These are phyloP conservation scores for Phytophthora sansomeana DNA, from an alignment of 352 stramenopile genomes.

Conservation along the genomic window DNA sequence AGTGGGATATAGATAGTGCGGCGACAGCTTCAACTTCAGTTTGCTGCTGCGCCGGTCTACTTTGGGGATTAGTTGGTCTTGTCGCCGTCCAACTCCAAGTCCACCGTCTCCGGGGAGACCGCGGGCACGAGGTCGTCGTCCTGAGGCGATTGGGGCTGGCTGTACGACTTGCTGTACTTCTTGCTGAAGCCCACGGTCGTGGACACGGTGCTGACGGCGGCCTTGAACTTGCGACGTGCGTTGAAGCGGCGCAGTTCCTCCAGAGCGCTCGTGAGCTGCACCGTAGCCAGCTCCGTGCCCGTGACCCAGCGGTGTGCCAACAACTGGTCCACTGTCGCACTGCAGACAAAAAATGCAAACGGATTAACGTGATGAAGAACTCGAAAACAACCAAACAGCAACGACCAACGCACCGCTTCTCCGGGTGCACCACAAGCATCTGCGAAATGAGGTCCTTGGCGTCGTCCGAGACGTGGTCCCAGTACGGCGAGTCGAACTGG, in stretches of 20 bases:
- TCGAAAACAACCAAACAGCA: neutral
- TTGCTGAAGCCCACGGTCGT: slow-evolving; percentile 80
- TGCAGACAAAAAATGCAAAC: slow-evolving; percentile 28
- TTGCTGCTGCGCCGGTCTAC: slow-evolving; percentile 8
- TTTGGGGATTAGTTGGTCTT: slow-evolving; percentile 29
- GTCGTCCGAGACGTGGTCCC: slow-evolving; percentile 93
- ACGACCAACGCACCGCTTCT: slow-evolving; percentile 66
- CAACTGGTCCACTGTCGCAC: slow-evolving; percentile 84
- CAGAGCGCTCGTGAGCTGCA: slow-evolving; percentile 93
- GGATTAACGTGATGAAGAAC: slow-evolving; percentile 1
- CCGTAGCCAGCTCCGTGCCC: slow-evolving; percentile 77
- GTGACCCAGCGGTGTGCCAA: slow-evolving; percentile 93
- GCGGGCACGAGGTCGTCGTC: slow-evolving; percentile 24
- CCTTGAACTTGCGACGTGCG: slow-evolving; percentile 95
- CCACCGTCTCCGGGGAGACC: slow-evolving; percentile 37
- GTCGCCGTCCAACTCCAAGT: slow-evolving; percentile 33
- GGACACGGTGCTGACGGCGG: slow-evolving; percentile 89
- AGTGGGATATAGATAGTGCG: slow-evolving; percentile 29
- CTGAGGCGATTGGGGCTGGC: slow-evolving; percentile 43
- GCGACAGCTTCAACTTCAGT: slow-evolving; percentile 28
- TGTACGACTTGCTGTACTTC: slow-evolving; percentile 71
- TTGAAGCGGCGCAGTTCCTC: slow-evolving; percentile 95
- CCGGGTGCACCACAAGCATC: slow-evolving; percentile 93
- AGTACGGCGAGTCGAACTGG: slow-evolving; percentile 97
- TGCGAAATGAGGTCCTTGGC: slow-evolving; percentile 95